A percentile compares a stretch with the other conserved stretches of the same genome.
phyloP scores from a whole-genome alignment of 257 asterid species.

The Plantago major region DNA sequence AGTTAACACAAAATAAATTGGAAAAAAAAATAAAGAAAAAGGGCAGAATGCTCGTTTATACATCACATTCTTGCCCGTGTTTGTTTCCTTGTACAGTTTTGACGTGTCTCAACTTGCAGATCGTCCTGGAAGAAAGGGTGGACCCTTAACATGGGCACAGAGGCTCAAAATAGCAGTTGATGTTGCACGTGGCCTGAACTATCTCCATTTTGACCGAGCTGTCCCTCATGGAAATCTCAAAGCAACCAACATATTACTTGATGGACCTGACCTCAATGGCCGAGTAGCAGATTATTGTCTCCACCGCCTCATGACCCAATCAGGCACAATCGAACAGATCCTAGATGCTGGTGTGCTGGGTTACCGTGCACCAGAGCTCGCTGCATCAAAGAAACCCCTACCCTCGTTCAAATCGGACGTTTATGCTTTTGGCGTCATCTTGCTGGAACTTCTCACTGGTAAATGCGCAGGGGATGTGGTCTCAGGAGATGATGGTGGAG shows the following conservation, averaged over 20 bases:
- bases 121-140: constrained; percentile 89
- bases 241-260: constrained; percentile 78
- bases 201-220: constrained; percentile 97
- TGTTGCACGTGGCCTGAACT: constrained; percentile 94
- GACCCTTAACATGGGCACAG: constrained; percentile 76
- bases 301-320: constrained; percentile 94
- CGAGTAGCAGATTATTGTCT: constrained; percentile 90
- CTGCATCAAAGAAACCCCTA: constrained; percentile 71
- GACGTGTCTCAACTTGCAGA: constrained; percentile 37
- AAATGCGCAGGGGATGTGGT: constrained; percentile 97
- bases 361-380: constrained; percentile 93
- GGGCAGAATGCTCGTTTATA: no score
- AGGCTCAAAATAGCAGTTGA: constrained; percentile 95
- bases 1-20: no score
- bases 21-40: no score
- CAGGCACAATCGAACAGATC: constrained; percentile 85
- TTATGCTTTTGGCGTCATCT: constrained; percentile 81
- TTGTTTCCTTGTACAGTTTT: constrained; percentile 5
- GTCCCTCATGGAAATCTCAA: constrained; percentile 95
- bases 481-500: constrained; percentile 83
- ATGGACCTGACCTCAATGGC: constrained; percentile 82
- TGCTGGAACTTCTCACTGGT: constrained; percentile 83
- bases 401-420: constrained; percentile 95
- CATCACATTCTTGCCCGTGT: background rate
- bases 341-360: constrained; percentile 94